A percentile compares a stretch with the other conserved stretches of the same genome.
These are phyloP conservation scores for Suillus luteus DNA, from an alignment of 768 basidiomycete species.

Conservation along the genomic window DNA sequence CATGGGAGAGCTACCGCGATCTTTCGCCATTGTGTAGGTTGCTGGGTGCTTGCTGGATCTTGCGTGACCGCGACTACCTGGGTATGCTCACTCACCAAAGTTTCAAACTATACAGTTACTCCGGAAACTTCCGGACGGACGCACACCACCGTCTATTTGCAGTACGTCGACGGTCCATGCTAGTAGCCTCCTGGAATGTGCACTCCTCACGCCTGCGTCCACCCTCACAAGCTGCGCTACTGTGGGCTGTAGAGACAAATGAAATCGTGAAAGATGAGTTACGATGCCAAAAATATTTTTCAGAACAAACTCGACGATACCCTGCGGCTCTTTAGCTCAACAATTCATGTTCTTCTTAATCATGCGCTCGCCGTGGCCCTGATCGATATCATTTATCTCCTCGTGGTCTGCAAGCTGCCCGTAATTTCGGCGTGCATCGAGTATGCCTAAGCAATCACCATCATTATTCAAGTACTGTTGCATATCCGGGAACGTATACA, in stretches of 20 bases:
- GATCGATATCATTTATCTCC: no score
- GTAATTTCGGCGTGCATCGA: no score
- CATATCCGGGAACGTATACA: no score
- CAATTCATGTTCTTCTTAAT: background rate
- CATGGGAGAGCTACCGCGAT: slow-evolving; percentile 4
- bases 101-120: slow-evolving; percentile 7
- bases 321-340: background rate
- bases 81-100: slow-evolving; percentile 2
- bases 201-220: background rate
- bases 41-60: slow-evolving; percentile 2
- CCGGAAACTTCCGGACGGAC: background rate
- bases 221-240: background rate
- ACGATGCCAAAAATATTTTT: background rate
- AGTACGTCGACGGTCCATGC: background rate
- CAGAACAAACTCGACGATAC: background rate
- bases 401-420: no score
- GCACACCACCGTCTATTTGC: background rate
- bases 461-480: no score
- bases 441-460: no score
- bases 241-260: background rate
- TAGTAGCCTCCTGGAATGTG: background rate
- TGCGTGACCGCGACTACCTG: background rate
- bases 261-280: background rate
- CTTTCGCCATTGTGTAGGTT: slow-evolving; percentile 7
- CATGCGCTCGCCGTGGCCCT: no score